Base-by-base conservation (phyloP, 2,329 filamentous ascomycete genomes). In the Didymella pinodella region DNA sequence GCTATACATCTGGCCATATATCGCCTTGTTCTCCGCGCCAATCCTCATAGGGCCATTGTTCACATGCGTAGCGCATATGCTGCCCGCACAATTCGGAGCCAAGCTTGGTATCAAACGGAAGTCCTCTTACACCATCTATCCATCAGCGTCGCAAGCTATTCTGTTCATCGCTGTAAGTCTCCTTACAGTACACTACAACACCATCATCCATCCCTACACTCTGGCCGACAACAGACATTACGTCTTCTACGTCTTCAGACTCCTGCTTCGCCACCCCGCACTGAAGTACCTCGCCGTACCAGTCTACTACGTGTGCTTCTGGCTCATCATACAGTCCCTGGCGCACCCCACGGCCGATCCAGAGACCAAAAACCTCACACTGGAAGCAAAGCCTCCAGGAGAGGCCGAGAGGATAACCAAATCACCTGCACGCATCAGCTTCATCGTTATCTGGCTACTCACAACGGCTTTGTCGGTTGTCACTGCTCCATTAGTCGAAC, bases 151-250 rank as follows among this genome's bases (percentile, higher is more conserved):
- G 11, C 48, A 57, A 1, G 64, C 75, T 6, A 56, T 74, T 26
- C 48, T 78, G 7, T 80, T 80, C 64, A 59, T 71, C 1, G 36
- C 52, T 2, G 52, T 54, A 16, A 84, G 84, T 65, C 68, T 82
- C 18, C 68, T 75, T 7, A 77, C 83, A 2, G 87, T 97, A 25
- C 85, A 86, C 62, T 90, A 86, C 83, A 98, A 97, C 82, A 99
- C 95, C 32, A 90, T 97, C 63, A 86, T 98, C 43, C 95, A 99
- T 72, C 94, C 95, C 0, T 99, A 98, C 75, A 97, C 93, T 0
- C 85, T 98, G 0, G 95, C 95, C 32, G 95, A 99, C 77, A 99
- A 99, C 77, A 85, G 95, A 2, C 95, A 99, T 76, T 99, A 97
- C 80, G 90, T 96, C 75, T 99, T 99, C 77, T 99, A 99, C 79